These are phyloP conservation scores for Chenopodium berlandieri DNA, from an alignment of 148 eudicot species.

Conservation along the genomic window DNA sequence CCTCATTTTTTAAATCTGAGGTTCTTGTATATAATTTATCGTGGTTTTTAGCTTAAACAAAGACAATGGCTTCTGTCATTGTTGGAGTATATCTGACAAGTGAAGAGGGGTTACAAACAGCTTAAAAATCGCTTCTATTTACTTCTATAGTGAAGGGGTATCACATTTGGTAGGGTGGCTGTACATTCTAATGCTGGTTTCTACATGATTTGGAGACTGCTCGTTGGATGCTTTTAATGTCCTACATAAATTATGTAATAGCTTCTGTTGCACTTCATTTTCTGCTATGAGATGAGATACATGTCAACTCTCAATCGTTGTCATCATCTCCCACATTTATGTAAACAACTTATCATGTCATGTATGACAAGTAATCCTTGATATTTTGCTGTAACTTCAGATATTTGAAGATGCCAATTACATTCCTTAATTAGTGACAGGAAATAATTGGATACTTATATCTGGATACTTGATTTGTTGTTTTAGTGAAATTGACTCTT, in stretches of 20 bases:
- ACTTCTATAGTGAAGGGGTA: not conserved
- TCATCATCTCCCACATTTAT: not conserved
- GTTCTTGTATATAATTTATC: constrained; percentile 43
- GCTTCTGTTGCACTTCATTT: not conserved
- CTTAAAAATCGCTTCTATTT: constrained; percentile 4
- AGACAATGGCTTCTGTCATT: constrained; percentile 12
- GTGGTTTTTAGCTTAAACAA: not conserved
- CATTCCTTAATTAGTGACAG: not conserved
- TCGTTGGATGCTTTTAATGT: constrained; percentile 2
- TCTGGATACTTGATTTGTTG: not conserved
- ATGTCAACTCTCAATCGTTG: constrained; percentile 17
- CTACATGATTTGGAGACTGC: constrained; percentile 3
- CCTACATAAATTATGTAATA: not conserved
- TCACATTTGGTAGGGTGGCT: constrained; percentile 24
- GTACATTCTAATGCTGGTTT: constrained; percentile 20
- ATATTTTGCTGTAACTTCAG: not conserved
- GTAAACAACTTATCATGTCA: not conserved
- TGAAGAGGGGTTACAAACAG: constrained; percentile 14
- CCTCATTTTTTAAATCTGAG: constrained; percentile 33
- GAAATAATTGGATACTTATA: not conserved
- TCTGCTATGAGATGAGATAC: constrained; percentile 14
- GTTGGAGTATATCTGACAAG: constrained; percentile 19
- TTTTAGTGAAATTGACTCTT: not conserved
- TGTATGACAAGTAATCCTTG: constrained; percentile 1
- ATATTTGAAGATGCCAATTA: not conserved